phyloP scores from a whole-genome alignment of 2,329 filamentous ascomycete genomes.

The Zymoseptoria ardabiliae region DNA sequence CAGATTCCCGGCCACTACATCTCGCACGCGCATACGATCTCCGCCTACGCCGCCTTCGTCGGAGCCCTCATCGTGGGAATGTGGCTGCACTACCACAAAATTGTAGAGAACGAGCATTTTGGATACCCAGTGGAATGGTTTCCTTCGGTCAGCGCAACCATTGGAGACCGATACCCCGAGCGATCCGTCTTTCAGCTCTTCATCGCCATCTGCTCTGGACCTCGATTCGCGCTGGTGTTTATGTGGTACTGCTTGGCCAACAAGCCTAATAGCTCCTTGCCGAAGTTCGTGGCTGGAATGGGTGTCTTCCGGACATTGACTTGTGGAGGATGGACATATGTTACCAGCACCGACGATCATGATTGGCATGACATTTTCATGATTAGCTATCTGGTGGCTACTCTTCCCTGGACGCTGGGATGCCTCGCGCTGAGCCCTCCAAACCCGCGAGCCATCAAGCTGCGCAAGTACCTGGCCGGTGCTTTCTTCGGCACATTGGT shows the following conservation, averaged over 20 bases:
- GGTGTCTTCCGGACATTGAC: slow-evolving; percentile 85
- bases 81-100: slow-evolving; percentile 86
- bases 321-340: slow-evolving; percentile 96
- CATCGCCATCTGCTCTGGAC: slow-evolving; percentile 92
- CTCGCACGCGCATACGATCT: slow-evolving; percentile 74
- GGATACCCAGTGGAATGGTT: slow-evolving; percentile 54
- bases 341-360: slow-evolving; percentile 96
- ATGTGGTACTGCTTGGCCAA: slow-evolving; percentile 88
- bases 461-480: slow-evolving; percentile 74
- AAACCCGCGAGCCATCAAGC: slow-evolving; percentile 75
- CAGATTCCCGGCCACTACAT: slow-evolving; percentile 79
- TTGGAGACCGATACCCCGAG: slow-evolving; percentile 94
- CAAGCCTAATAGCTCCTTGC: slow-evolving; percentile 61
- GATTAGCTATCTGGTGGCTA: slow-evolving; percentile 94
- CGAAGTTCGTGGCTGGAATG: slow-evolving; percentile 71
- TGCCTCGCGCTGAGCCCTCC: slow-evolving; percentile 82
- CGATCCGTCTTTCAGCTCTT: slow-evolving; percentile 95
- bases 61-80: slow-evolving; percentile 74
- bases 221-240: slow-evolving; percentile 81
- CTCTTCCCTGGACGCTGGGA: slow-evolving; percentile 88
- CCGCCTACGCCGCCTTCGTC: slow-evolving; percentile 80
- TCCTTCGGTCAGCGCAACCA: slow-evolving; percentile 57
- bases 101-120: slow-evolving; percentile 76
- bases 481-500: slow-evolving; percentile 87
- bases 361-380: slow-evolving; percentile 99